Base-by-base conservation (phyloP, 2,329 filamentous ascomycete species). In the Fusarium austroafricanum region DNA sequence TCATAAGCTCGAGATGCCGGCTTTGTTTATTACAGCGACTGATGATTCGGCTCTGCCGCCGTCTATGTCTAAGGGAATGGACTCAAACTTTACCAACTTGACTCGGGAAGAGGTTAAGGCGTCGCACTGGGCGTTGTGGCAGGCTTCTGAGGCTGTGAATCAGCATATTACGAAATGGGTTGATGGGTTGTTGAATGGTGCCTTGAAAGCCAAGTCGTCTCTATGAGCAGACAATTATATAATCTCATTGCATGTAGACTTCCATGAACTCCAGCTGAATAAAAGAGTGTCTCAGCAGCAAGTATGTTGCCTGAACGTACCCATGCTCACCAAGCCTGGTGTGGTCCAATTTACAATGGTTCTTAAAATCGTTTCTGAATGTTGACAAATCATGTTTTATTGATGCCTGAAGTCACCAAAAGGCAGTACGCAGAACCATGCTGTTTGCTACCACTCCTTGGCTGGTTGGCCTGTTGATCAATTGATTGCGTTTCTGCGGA, bases 51-150 rank as follows among this genome's bases (percentile, higher is more conserved):
- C 94, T 2, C 81, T 98, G 70, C 91, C 90, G 57, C 89, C 92
- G 1, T 81, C 84, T 38, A 87, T 97, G 86, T 86, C 90, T 2
- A 80, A 79, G 23, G 86, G 87, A 1, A 97, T 97, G 93, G 89
- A 89, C 20, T 82, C 83, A 67, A 81, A 82, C 65, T 88, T 95
- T 61, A 85, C 87, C 4, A 84, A 88, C 45, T 78, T 96, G 73
- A 91, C 87, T 10, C 83, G 85, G 62, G 84, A 81, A 10, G 87
- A 92, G 76, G 90, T 97, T 10, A 55, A 89, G 35, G 85, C 90
- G 0, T 83, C 85, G 18, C 96, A 98, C 79, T 98, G 95, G 95
- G 92, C 90, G 44, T 80, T 97, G 75, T 90, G 88, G 83, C 88
- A 97, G 82, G 87, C 86, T 67, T 85, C 90, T 0, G 86, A 84